These are phyloP conservation scores for Epichloe amarillans DNA, from an alignment of 2,329 filamentous ascomycete genomes.

Conservation along the genomic window DNA sequence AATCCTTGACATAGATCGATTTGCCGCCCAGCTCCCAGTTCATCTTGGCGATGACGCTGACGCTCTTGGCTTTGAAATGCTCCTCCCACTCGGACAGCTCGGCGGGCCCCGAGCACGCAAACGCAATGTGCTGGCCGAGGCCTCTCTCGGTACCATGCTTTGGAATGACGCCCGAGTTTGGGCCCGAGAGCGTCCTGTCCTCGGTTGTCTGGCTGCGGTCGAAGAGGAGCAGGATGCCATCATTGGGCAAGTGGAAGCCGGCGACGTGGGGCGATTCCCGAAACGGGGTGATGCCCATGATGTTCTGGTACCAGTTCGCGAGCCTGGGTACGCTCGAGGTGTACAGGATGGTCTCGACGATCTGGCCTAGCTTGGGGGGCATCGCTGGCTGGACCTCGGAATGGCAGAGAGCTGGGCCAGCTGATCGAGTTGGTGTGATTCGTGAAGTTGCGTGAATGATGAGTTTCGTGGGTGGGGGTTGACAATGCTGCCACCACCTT, in stretches of 20 bases:
- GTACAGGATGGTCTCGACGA: slow-evolving; percentile 4
- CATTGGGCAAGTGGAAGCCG: not conserved
- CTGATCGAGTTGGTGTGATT: too few species aligned
- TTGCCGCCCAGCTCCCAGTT: slow-evolving; percentile 1
- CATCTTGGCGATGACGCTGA: not conserved
- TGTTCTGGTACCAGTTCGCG: not conserved
- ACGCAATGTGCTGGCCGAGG: slow-evolving; percentile 4
- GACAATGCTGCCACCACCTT: too few species aligned
- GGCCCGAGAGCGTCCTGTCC: not conserved
- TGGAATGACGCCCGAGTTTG: not conserved
- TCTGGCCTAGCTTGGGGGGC: slow-evolving; percentile 3
- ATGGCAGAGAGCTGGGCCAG: too few species aligned
- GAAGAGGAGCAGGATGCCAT: not conserved
- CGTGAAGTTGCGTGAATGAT: too few species aligned
- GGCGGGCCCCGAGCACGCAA: not conserved
- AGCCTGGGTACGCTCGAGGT: slow-evolving; percentile 1
- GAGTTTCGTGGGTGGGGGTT: too few species aligned
- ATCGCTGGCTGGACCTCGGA: not conserved
- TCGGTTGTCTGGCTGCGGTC: not conserved
- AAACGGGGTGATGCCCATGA: slow-evolving; percentile 1
- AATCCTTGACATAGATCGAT: slow-evolving; percentile 3
- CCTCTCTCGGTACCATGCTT: slow-evolving; percentile 2
- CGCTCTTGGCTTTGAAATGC: not conserved
- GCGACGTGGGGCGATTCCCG: not conserved
- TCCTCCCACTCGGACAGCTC: slow-evolving; percentile 1